phyloP scores from a whole-genome alignment of 257 asterid species.

The Asclepias syriaca region DNA sequence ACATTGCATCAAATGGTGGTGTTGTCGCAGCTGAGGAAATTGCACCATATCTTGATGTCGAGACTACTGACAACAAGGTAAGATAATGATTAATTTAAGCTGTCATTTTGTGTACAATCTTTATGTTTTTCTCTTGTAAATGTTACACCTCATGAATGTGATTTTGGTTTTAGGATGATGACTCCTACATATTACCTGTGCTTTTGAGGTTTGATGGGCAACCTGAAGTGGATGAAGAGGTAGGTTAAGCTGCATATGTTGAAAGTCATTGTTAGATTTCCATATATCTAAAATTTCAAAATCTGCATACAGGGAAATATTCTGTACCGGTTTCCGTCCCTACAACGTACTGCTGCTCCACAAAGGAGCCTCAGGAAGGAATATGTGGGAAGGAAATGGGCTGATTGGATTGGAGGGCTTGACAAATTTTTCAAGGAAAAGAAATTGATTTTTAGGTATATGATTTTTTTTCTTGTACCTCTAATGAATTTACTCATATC shows the following conservation, averaged over 20 bases:
- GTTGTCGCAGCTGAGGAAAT: constrained; percentile 96
- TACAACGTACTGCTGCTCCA: constrained; percentile 93
- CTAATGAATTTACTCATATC: background rate
- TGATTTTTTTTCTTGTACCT: constrained; percentile 4
- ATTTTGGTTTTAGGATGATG: constrained; percentile 64
- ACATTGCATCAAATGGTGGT: constrained; percentile 90
- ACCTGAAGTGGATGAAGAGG: constrained; percentile 97
- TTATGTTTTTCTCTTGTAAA: background rate
- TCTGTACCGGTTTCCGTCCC: constrained; percentile 88
- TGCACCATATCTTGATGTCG: constrained; percentile 93
- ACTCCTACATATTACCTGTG: constrained; percentile 86
- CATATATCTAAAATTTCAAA: background rate
- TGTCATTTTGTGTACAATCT: background rate
- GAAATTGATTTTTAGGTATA: constrained; percentile 37
- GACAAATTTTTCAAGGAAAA: constrained; percentile 70
- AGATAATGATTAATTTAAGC: constrained; percentile 11
- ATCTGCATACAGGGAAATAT: constrained; percentile 74
- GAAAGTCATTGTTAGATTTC: background rate
- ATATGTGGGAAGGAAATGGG: constrained; percentile 67
- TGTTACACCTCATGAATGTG: constrained; percentile 16
- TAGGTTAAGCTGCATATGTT: constrained; percentile 21
- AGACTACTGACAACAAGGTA: constrained; percentile 54
- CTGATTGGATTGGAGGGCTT: constrained; percentile 61
- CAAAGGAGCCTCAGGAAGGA: constrained; percentile 71
- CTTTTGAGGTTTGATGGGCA: constrained; percentile 86